phyloP scores from a whole-genome alignment of 2,329 filamentous ascomycete species.

The Fusarium keratoplasticum region DNA sequence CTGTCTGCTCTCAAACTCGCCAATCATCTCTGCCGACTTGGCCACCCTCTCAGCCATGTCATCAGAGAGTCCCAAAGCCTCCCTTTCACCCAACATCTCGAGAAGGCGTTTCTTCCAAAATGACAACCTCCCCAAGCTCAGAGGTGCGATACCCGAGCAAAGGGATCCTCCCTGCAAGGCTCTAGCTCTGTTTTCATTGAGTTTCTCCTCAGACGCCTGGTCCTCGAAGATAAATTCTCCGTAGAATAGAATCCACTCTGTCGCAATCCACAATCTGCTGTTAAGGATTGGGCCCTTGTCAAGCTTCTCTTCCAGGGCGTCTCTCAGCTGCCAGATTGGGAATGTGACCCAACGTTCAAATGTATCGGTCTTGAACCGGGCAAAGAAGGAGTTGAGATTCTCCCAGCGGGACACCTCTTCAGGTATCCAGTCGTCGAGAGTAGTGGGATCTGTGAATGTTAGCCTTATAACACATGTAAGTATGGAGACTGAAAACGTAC shows the following conservation, averaged over 20 bases:
- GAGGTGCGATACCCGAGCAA: background rate
- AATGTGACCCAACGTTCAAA: background rate
- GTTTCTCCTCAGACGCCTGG: background rate
- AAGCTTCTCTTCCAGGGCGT: background rate
- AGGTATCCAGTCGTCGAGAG: background rate
- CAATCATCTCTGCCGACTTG: background rate
- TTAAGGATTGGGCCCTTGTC: background rate
- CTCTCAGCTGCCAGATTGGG: background rate
- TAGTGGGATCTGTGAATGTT: background rate
- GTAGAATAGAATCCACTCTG: background rate
- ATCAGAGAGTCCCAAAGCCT: background rate
- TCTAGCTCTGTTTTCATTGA: rapidly evolving
- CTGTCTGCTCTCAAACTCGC: background rate
- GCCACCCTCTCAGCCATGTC: background rate
- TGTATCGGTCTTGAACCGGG: background rate
- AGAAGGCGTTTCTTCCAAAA: background rate
- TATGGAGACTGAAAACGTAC: background rate
- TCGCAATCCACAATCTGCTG: background rate
- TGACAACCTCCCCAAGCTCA: background rate
- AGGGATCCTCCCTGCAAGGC: background rate
- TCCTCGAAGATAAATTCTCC: background rate
- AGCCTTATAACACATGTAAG: background rate
- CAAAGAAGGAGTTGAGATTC: background rate
- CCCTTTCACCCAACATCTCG: background rate
- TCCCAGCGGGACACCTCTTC: background rate